Conservation (phyloP, 371 early-diverging fungal species). For the Rhizopus microsporus region DNA sequence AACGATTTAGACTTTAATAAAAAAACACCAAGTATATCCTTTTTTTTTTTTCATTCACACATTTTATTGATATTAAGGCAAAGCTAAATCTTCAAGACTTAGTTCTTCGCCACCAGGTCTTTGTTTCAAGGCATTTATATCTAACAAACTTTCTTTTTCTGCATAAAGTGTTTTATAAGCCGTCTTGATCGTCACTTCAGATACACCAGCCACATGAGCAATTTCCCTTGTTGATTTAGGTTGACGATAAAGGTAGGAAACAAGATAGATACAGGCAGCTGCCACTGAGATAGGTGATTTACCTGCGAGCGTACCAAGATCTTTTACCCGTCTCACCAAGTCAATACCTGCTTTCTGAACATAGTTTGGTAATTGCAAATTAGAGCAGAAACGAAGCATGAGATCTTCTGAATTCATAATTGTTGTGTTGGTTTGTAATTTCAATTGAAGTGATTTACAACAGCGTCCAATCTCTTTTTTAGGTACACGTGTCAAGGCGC, state of each 20-base stretch:
- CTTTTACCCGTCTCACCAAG: conserved; percentile 75
- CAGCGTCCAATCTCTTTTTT: conserved; percentile 91
- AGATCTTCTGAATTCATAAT: conserved; percentile 78
- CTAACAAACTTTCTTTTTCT: conserved; percentile 59
- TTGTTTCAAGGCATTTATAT: conserved; percentile 48
- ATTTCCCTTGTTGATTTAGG: conserved; percentile 77
- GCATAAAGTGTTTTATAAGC: conserved; percentile 77
- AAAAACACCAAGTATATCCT: background rate
- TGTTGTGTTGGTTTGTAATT: conserved; percentile 65
- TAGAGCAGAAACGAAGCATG: conserved; percentile 88
- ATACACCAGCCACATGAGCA: conserved; percentile 83
- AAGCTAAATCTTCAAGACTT: conserved; percentile 50
- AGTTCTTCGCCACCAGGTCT: conserved; percentile 44
- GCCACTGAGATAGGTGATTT: conserved; percentile 91
- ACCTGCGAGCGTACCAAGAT: conserved; percentile 83
- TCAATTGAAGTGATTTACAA: conserved; percentile 75
- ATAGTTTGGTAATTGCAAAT: conserved; percentile 71
- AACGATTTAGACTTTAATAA: conserved; percentile 19
- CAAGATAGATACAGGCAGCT: conserved; percentile 89
- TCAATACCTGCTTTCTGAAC: conserved; percentile 74
- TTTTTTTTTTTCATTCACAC: conserved; percentile 4
- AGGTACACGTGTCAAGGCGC: conserved; percentile 90
- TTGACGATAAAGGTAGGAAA: conserved; percentile 67
- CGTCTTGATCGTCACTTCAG: conserved; percentile 88
- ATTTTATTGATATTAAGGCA: conserved; percentile 33